Conservation (phyloP, 257 asterid genomes). For the Solanum stenotomum region DNA sequence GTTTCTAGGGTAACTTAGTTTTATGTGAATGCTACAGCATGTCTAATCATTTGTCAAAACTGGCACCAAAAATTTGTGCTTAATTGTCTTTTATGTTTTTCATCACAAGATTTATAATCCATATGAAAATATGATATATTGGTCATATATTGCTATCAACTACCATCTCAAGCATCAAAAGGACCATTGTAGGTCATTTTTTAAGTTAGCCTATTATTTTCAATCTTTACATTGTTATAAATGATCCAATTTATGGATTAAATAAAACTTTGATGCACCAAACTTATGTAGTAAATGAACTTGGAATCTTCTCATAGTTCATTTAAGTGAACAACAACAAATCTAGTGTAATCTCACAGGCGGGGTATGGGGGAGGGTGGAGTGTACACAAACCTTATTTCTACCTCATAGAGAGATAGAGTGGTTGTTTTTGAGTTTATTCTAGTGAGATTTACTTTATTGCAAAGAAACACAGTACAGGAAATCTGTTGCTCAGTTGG, state of each 20-base stretch:
- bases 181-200: not conserved
- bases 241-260: not conserved
- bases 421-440: not conserved
- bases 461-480: not conserved
- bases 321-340: not conserved
- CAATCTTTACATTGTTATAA: not conserved
- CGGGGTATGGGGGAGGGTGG: not conserved
- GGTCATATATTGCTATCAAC: slow-evolving; percentile 24
- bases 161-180: not conserved
- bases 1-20: slow-evolving; percentile 28
- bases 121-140: not conserved
- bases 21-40: slow-evolving; percentile 17
- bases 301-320: not conserved
- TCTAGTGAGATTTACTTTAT: not conserved
- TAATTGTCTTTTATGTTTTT: not conserved
- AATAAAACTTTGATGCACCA: too few species aligned
- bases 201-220: not conserved
- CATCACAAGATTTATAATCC: not conserved
- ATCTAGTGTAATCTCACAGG: rapidly evolving
- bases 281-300: not conserved
- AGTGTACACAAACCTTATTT: rapidly evolving
- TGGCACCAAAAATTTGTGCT: not conserved
- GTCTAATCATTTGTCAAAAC: slow-evolving; percentile 15
- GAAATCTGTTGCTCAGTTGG: rapidly evolving
- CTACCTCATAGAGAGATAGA: rapidly evolving